A percentile compares a stretch with the other conserved stretches of the same genome.
Conservation (phyloP, 2,329 filamentous ascomycete species). For the Calonectria ilicicola region DNA sequence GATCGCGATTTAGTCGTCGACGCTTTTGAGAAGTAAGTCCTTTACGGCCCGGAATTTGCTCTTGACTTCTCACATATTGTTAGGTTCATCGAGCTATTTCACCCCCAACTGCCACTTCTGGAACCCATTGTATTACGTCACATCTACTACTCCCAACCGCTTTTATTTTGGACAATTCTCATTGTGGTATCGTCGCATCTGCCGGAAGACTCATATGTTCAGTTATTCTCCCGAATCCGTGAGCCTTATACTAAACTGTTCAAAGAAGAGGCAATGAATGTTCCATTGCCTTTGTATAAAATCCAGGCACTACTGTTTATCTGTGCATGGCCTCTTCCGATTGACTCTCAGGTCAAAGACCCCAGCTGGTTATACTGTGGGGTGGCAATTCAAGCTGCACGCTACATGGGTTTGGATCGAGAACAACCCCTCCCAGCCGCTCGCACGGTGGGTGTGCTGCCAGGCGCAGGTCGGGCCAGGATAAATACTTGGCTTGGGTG, state of each 20-base stretch:
- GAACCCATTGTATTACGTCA: slow-evolving; percentile 10
- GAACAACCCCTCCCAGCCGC: slow-evolving; percentile 28
- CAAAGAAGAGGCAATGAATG: slow-evolving; percentile 19
- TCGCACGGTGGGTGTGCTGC: slow-evolving; percentile 24
- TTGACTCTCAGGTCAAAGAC: slow-evolving; percentile 22
- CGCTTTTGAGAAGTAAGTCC: slow-evolving; percentile 24
- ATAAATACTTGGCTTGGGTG: slow-evolving; percentile 32
- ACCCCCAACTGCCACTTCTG: slow-evolving; percentile 29
- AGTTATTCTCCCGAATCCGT: slow-evolving; percentile 5
- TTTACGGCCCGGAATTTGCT: accelerated
- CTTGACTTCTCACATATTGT: not conserved
- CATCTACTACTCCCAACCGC: slow-evolving; percentile 13
- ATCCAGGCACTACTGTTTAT: slow-evolving; percentile 31
- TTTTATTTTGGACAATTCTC: slow-evolving; percentile 37
- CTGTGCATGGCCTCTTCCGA: slow-evolving; percentile 32
- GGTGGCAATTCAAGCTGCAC: slow-evolving; percentile 30
- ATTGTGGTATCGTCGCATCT: slow-evolving; percentile 23
- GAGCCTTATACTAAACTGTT: slow-evolving; percentile 21
- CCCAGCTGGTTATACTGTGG: slow-evolving; percentile 34
- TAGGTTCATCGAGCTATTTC: slow-evolving; percentile 33
- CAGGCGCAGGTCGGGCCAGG: slow-evolving; percentile 22
- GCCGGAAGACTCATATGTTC: not conserved
- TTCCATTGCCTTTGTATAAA: slow-evolving; percentile 30
- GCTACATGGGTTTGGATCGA: slow-evolving; percentile 32
- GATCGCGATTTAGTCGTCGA: slow-evolving; percentile 19